Conservation (phyloP, 371 early-diverging fungal species). For the Amoeboradix gromovi region DNA sequence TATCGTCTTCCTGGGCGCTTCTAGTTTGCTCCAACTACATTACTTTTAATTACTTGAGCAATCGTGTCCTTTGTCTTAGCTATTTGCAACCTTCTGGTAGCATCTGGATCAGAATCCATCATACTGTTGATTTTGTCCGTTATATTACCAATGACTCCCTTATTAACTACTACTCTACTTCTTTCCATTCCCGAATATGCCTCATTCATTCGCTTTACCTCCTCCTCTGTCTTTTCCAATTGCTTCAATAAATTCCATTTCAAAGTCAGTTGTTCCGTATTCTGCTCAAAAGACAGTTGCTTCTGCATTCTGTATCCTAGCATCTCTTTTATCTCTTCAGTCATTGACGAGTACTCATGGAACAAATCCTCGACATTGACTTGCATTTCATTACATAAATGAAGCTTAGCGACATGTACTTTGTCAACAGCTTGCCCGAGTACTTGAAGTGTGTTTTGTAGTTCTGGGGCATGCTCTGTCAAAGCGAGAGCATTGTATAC, state of each 20-base stretch:
- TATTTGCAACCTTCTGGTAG: conserved; percentile 56
- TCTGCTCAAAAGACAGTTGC: not conserved
- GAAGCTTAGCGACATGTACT: not conserved
- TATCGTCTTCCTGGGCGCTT: not conserved
- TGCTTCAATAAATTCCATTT: not conserved
- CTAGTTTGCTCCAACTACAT: not conserved
- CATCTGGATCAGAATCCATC: conserved; percentile 76
- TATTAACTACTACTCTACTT: not conserved
- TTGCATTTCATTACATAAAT: not conserved
- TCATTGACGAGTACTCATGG: not conserved
- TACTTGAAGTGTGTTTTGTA: not conserved
- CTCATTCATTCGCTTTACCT: not conserved
- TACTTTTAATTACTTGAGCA: conserved; percentile 15
- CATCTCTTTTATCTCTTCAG: not conserved
- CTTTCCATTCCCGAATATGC: not conserved
- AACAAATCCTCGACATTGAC: not conserved
- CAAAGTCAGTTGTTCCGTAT: not conserved
- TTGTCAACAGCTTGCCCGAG: not conserved
- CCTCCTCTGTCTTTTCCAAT: not conserved
- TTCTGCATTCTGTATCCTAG: not conserved
- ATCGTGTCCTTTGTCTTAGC: conserved; percentile 60
- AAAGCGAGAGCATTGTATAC: not conserved
- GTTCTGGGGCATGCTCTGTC: not conserved
- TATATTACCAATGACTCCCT: not conserved
- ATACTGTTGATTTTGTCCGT: conserved; percentile 22